A percentile compares a stretch with the other conserved stretches of the same genome.
Conservation (phyloP, 2,329 filamentous ascomycete genomes). For the Magnaporthales sp. region DNA sequence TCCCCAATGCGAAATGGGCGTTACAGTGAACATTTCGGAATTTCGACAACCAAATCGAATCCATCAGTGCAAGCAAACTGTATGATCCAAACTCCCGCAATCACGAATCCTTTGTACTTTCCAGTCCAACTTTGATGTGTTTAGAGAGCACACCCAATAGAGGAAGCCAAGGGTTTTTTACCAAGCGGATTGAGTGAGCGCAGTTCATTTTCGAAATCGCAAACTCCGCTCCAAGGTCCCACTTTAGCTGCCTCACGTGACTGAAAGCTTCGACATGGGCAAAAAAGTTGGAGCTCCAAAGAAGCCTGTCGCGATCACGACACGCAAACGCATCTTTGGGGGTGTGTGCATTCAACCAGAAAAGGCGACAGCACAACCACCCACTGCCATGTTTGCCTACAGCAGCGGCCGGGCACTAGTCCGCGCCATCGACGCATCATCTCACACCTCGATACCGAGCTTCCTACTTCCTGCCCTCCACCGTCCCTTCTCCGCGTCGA, state of each 20-base stretch:
- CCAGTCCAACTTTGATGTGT: background rate
- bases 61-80: background rate
- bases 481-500: conserved; percentile 63
- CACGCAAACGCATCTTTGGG: background rate
- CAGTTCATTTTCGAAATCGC: background rate
- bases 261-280: background rate
- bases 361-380: background rate
- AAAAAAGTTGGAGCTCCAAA: conserved; percentile 11
- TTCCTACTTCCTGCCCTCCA: conserved; percentile 70
- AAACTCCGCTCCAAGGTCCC: background rate
- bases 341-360: background rate
- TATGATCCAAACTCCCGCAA: background rate
- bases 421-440: conserved; percentile 40
- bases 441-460: conserved; percentile 38
- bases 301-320: background rate
- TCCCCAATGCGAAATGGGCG: background rate
- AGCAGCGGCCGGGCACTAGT: conserved; percentile 52
- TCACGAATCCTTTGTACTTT: background rate
- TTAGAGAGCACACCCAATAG: background rate
- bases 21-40: background rate
- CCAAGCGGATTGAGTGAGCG: background rate
- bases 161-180: background rate
- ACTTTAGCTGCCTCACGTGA: conserved; percentile 8
- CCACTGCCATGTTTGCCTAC: conserved; percentile 51
- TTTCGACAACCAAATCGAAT: background rate